Conservation (phyloP, 2,329 filamentous ascomycete genomes). For the Stagonosporopsis cucurbitacearum region DNA sequence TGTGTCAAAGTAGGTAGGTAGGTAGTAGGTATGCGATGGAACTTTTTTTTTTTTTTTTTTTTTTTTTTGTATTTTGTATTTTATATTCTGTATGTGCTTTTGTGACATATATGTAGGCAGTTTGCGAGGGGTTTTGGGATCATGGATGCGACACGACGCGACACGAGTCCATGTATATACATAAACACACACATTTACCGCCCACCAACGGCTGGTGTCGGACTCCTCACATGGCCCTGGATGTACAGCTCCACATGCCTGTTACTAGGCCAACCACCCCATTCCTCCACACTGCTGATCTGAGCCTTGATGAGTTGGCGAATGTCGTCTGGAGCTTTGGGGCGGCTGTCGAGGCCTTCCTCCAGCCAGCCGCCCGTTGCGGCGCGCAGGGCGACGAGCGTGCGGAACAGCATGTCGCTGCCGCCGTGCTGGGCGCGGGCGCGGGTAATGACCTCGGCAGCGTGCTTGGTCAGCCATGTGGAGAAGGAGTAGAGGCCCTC, state of each 20-base stretch:
- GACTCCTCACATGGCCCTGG: conserved; percentile 24
- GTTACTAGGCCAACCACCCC: conserved; percentile 54
- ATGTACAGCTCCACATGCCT: conserved; percentile 50
- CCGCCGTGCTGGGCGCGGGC: conserved; percentile 35
- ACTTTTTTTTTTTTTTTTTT: too few relatives aligned
- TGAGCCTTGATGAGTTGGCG: conserved; percentile 38
- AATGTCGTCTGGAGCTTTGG: conserved; percentile 39
- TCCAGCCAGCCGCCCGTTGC: conserved; percentile 48
- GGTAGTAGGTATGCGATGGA: too few relatives aligned
- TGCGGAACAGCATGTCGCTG: conserved; percentile 37
- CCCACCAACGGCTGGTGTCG: conserved; percentile 22
- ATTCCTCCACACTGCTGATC: conserved; percentile 48
- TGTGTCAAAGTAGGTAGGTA: too few relatives aligned
- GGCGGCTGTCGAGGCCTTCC: conserved; percentile 4
- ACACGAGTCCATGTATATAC: not conserved
- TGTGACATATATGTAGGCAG: too few relatives aligned
- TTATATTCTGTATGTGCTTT: too few relatives aligned
- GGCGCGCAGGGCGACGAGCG: conserved; percentile 50
- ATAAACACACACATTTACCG: conserved; percentile 6
- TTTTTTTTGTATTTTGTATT: too few relatives aligned
- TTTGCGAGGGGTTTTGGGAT: too few relatives aligned
- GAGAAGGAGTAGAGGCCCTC: conserved; percentile 64
- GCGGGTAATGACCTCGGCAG: conserved; percentile 36
- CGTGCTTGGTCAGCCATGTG: conserved; percentile 60
- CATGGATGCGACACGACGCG: not conserved